A percentile compares a stretch with the other conserved stretches of the same genome.
phyloP scores from a whole-genome alignment of 345 rosid species.

The Ceriops zippeliana region DNA sequence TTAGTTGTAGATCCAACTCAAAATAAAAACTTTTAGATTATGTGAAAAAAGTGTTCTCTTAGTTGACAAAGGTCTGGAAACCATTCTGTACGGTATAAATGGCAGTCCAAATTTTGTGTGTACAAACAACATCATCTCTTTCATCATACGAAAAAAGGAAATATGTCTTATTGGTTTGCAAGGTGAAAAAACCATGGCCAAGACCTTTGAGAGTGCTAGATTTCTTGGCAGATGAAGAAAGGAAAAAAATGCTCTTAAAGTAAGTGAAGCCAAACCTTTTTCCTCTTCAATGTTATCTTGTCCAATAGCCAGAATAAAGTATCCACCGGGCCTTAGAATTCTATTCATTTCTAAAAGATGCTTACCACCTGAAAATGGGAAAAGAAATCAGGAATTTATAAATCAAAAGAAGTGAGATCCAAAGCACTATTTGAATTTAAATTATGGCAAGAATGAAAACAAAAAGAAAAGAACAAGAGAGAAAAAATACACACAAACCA shows the following conservation, averaged over 20 bases:
- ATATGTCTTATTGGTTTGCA: too few relatives aligned
- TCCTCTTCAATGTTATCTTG: constrained; percentile 71
- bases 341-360: constrained; percentile 94
- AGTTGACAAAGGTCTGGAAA: too few relatives aligned
- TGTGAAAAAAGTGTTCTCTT: too few relatives aligned
- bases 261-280: constrained; percentile 52
- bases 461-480: constrained; percentile 4
- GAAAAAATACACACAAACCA: constrained; percentile 39
- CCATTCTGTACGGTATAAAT: too few relatives aligned
- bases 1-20: not conserved
- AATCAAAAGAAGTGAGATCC: not conserved
- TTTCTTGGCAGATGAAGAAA: not conserved
- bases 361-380: constrained; percentile 54
- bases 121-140: too few relatives aligned
- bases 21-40: not conserved
- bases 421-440: not conserved
- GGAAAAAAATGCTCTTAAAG: not conserved
- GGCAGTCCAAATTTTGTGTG: too few relatives aligned
- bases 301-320: constrained; percentile 77
- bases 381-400: constrained; percentile 5
- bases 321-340: constrained; percentile 79
- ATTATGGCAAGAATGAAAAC: not conserved
- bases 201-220: not conserved
- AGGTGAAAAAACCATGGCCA: too few relatives aligned
- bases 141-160: not conserved